These are phyloP conservation scores for Uronychia binucleata DNA, from an alignment of 73 alveolate species.

Conservation along the genomic window DNA sequence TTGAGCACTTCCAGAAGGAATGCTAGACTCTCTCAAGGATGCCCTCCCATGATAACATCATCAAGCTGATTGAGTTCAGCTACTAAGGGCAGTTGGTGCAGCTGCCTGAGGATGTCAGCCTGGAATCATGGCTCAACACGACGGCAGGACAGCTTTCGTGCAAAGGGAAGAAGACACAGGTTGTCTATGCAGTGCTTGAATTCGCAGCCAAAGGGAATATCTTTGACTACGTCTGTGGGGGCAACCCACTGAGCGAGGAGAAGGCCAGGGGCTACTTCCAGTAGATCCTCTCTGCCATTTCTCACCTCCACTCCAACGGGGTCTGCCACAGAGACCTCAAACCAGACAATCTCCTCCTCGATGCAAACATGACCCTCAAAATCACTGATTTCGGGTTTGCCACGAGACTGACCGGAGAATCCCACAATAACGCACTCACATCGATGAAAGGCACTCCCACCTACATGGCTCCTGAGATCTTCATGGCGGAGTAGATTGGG, in stretches of 20 bases:
- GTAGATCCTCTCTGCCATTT: conserved; percentile 65
- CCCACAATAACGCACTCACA: conserved; percentile 59
- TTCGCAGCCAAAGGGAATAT: neutral
- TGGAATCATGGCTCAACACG: neutral
- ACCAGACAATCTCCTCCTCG: conserved; percentile 86
- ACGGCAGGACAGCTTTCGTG: neutral
- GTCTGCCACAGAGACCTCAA: conserved; percentile 83
- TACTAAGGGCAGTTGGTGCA: neutral
- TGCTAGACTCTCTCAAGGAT: neutral
- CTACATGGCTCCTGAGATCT: conserved; percentile 98
- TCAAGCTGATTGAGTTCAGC: neutral
- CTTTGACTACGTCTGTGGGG: neutral
- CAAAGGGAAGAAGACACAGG: neutral
- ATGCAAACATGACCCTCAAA: conserved; percentile 27
- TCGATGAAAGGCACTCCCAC: conserved; percentile 99
- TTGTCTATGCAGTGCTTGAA: neutral
- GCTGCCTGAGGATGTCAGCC: neutral
- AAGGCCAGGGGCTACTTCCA: conserved; percentile 24
- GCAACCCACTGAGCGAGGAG: conserved; percentile 7
- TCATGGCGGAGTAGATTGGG: conserved; percentile 17
- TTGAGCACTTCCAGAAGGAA: neutral
- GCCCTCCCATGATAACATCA: neutral
- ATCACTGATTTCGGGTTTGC: conserved; percentile 58
- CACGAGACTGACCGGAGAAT: conserved; percentile 6
- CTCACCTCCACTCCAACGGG: conserved; percentile 81